Evolutionary conservation across 2,329 filamentous ascomycete species (phyloP).

Genomic region (Aureobasidium uvarum): DNA sequence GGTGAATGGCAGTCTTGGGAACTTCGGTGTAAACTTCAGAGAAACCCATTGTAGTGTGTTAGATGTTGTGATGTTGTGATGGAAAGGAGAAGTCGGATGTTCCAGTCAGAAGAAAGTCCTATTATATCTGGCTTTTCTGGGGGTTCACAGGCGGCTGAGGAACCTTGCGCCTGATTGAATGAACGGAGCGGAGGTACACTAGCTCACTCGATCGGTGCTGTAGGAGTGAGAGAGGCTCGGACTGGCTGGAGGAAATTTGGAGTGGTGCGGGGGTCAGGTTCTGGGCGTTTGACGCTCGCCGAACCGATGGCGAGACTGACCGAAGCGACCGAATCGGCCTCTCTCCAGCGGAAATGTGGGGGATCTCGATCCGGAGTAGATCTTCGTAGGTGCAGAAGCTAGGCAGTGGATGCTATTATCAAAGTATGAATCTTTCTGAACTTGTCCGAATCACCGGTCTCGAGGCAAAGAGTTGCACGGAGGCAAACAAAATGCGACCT

Average conservation of each 20-base stretch:
- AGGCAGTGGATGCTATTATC: too few relatives aligned
- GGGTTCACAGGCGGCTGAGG: not conserved
- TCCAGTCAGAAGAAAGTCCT: not conserved
- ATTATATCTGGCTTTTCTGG: not conserved
- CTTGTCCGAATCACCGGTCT: too few relatives aligned
- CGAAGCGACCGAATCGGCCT: constrained; percentile 12
- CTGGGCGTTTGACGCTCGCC: not conserved
- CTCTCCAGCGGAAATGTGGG: not conserved
- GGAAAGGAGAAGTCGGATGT: not conserved
- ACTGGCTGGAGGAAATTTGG: not conserved
- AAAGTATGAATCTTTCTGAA: too few relatives aligned
- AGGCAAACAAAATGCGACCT: too few relatives aligned
- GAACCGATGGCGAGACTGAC: not conserved
- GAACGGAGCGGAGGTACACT: not conserved
- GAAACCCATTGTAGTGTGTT: constrained; percentile 12
- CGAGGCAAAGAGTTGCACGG: too few relatives aligned
- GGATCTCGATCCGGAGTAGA: not conserved
- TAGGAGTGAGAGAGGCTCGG: not conserved
- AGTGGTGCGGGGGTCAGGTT: not conserved
- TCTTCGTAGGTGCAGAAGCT: not conserved
- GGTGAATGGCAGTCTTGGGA: constrained; percentile 22
- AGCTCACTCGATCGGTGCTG: not conserved
- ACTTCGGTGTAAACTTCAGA: constrained; percentile 24
- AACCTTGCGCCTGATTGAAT: not conserved
- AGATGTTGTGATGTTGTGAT: not conserved